phyloP scores from a whole-genome alignment of 1,139 yeast genomes.

The Suhomyces ambrosiae region DNA sequence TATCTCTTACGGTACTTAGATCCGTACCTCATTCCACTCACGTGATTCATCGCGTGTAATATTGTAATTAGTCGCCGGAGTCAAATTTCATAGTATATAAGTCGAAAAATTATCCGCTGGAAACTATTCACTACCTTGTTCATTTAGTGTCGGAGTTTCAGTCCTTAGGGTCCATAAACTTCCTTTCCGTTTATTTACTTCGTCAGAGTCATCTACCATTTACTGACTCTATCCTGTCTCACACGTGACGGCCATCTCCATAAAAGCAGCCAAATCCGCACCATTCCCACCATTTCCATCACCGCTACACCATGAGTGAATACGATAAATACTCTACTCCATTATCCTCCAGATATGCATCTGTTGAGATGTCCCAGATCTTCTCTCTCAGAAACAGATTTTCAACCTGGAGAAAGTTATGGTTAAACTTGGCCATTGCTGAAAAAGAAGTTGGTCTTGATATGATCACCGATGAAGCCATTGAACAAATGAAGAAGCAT shows the following conservation, averaged over 20 bases:
- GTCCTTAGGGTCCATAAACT: no score
- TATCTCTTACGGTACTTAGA: no score
- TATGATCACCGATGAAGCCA: constrained; percentile 87
- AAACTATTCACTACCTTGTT: no score
- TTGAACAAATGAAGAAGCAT: constrained; percentile 78
- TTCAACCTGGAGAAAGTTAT: constrained; percentile 97
- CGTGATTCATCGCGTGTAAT: constrained; percentile 3
- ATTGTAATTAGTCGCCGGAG: constrained; percentile 5
- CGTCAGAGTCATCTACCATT: no score
- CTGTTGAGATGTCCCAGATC: constrained; percentile 92
- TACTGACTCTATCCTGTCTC: not conserved
- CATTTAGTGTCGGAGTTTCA: no score
- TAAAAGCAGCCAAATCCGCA: constrained; percentile 2
- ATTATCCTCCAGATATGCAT: constrained; percentile 93
- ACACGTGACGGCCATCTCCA: constrained; percentile 3
- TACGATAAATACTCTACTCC: constrained; percentile 86
- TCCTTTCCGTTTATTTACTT: no score
- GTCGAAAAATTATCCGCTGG: not conserved
- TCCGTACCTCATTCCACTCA: no score
- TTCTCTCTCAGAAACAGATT: constrained; percentile 93
- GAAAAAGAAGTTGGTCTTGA: constrained; percentile 87
- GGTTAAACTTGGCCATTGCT: constrained; percentile 95
- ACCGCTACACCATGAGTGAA: constrained; percentile 27
- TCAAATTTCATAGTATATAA: constrained; percentile 6
- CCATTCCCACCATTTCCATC: not conserved